These are phyloP conservation scores for Mycena alexandri DNA, from an alignment of 768 basidiomycete genomes.

Conservation along the genomic window DNA sequence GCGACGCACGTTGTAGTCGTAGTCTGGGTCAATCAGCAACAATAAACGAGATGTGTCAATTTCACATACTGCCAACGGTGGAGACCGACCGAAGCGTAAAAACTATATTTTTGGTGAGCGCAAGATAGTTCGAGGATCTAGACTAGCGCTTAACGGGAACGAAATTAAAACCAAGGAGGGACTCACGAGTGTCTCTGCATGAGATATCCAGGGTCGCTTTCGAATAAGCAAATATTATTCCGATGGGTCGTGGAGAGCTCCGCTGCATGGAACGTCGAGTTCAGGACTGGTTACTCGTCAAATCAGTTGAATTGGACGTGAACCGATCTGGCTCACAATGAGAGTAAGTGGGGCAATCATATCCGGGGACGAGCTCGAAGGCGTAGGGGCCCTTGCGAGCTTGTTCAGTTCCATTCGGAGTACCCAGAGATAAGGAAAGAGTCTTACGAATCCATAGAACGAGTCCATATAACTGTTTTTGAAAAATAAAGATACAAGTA, in stretches of 20 bases:
- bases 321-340: slow-evolving; percentile 42
- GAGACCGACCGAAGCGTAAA: slow-evolving; percentile 41
- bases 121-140: slow-evolving; percentile 32
- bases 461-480: slow-evolving; percentile 56
- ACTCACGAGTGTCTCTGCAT: slow-evolving; percentile 40
- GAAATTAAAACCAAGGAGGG: neutral
- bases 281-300: slow-evolving; percentile 46
- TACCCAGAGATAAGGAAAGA: neutral
- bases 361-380: slow-evolving; percentile 64
- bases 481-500: too few species aligned
- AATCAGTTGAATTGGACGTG: neutral
- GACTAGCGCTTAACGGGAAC: neutral
- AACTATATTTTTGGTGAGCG: slow-evolving; percentile 39
- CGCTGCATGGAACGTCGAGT: slow-evolving; percentile 60
- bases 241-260: slow-evolving; percentile 54
- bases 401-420: neutral
- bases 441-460: slow-evolving; percentile 40
- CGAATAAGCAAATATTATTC: slow-evolving; percentile 67
- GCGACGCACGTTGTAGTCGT: slow-evolving; percentile 33
- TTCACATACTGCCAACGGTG: slow-evolving; percentile 36
- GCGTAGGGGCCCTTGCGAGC: slow-evolving; percentile 60
- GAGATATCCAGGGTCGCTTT: slow-evolving; percentile 57
- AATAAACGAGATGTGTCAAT: neutral
- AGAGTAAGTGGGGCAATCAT: slow-evolving; percentile 67
- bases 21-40: slow-evolving; percentile 25